Base-by-base conservation (phyloP, 2,329 filamentous ascomycete genomes). In the Trichoderma atroviride region DNA sequence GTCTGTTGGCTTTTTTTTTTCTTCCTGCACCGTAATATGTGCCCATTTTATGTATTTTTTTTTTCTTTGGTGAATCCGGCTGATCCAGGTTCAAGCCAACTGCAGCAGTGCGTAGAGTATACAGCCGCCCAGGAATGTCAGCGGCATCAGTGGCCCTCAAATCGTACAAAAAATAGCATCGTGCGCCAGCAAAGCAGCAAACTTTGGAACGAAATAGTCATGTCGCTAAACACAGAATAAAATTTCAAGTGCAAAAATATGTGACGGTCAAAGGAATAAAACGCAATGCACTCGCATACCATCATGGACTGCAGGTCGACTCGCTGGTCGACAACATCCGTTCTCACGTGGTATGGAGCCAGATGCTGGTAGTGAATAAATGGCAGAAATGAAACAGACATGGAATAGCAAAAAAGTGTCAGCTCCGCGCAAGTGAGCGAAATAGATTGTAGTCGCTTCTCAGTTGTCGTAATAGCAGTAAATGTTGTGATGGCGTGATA, bases 211-310 rank as follows among this genome's bases (percentile, higher is more conserved):
- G 37, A 52, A 52, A 52, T 14, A 50, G 13, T 50, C 16, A 59
- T 22, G 35, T 56, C 53, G 63, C 63, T 67, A 37, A 47, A 27
- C 27, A 66, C 6, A 19, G 40, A 43, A 6, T 2, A 50, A 24
- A 37, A 67, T 22, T 29, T 29, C 37, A 67, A 40, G 31, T 24
- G 63, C 63, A 29, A 58, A 16, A 66, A 40, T 43, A 59, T 58
- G 63, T 31, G 19, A 52, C 31, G n/a, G 29, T 27, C 22, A 57
- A 29, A 22, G 40, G 33, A 67, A 19, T 24, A 29, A 37, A 67
- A 59, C 27, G 63, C 63, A 59, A 67, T 67, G 63, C 63, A 50
- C 29, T 58, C 63, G 43, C 33, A 24, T 50, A 56, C 33, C 6
- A 43, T 29, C 33, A 55, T 24, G 57, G 27, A 19, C 14, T 53